Evolutionary conservation across 2,329 filamentous ascomycete species (phyloP), one percentile per base, ranked within the genome.

Genomic region (Volutella citrinella): DNA sequence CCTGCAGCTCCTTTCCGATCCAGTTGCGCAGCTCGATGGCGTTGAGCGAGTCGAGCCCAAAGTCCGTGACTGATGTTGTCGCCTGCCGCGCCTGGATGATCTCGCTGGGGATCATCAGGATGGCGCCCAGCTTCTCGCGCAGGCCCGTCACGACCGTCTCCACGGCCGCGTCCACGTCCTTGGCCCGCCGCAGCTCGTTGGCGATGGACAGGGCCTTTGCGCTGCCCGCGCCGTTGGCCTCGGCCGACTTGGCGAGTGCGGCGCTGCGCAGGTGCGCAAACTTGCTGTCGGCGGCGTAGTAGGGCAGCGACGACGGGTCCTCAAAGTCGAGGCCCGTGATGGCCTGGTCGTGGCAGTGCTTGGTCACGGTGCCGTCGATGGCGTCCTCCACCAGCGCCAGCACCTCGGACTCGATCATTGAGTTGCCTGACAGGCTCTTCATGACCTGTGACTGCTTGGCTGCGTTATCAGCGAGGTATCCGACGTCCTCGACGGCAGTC

Each of bases 241-340:
- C 46, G 8, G 36, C 27, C 14, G 45, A 45, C 10, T 43, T 37
- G 8, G 55, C 20, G 54, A 66, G 25, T 52, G 61, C 62, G 3
- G 47, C 49, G 7, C 66, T 54, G 10, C 66, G 65, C 17, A 78
- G 61, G 19, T 66, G 60, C 35, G 68, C 66, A 56, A 78, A 78
- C 50, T 74, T 77, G 33, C 68, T 70, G 30, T 80, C 75, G 4
- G 63, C 51, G 5, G 66, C 67, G 67, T 74, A 79, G 58, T 75
- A 78, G 0, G 72, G 72, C 30, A 66, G 55, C 45, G 64, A 57
- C 4, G 57, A 56, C 6, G 64, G 61, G 15, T 64, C 69, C 7
- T 45, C 43, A 40, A 77, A 68, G 34, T 66, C 63, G 51, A 78
- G 66, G 3, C 75, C 75, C 0, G 74, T 78, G 41, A 78, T 72